Percentiles rank a stretch among this genome's conserved stretches.
phyloP scores from a whole-genome alignment of 257 asterid species.

The Dorcoceras hygrometricum region DNA sequence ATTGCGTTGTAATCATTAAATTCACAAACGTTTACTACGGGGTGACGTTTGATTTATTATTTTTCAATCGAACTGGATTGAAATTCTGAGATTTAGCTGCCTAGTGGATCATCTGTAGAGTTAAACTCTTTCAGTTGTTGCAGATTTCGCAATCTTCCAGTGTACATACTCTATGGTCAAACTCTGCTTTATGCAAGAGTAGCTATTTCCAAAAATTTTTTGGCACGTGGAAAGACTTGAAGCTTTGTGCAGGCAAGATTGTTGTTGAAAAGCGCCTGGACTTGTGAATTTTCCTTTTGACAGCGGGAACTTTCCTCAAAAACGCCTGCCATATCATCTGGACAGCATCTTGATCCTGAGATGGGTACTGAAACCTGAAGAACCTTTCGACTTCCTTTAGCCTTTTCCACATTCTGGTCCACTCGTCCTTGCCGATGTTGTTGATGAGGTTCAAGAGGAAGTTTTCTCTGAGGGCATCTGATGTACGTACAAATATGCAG shows the following conservation, averaged over 20 bases:
- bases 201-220: constrained; percentile 29
- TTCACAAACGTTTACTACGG: no score
- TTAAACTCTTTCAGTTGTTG: no score
- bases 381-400: constrained; percentile 42
- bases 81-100: no score
- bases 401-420: constrained; percentile 56
- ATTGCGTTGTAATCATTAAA: no score
- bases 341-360: constrained; percentile 50
- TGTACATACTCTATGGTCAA: no score
- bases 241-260: neutral
- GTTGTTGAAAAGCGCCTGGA: constrained; percentile 29
- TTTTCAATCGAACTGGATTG: no score
- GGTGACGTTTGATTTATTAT: no score
- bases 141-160: no score
- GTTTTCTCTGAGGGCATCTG: constrained; percentile 40
- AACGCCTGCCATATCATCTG: constrained; percentile 66
- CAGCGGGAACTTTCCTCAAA: constrained; percentile 40
- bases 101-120: no score
- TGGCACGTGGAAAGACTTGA: constrained; percentile 30
- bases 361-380: constrained; percentile 48
- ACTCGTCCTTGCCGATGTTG: constrained; percentile 42
- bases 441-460: constrained; percentile 43
- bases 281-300: constrained; percentile 33
- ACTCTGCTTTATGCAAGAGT: no score
- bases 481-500: constrained; percentile 43